phyloP scores from a whole-genome alignment of 441 rosid species.

The Croton laevigatus region DNA sequence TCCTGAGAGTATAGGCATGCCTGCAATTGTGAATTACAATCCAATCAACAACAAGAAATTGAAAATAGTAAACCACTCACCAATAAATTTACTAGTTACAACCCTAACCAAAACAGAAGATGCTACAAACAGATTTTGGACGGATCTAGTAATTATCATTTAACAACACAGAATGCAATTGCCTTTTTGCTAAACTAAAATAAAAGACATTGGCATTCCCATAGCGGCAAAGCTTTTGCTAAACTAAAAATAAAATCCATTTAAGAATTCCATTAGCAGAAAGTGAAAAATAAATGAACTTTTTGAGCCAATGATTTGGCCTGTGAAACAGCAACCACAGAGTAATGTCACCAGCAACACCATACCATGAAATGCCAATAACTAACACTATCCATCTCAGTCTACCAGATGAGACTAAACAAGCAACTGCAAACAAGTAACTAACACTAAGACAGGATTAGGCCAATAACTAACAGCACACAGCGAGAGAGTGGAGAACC shows the following conservation, averaged over 20 bases:
- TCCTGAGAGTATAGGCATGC: conserved; percentile 68
- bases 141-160: neutral
- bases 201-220: neutral
- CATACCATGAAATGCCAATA: neutral
- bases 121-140: neutral
- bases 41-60: neutral
- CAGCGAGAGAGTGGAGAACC: neutral
- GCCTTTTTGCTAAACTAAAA: neutral
- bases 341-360: neutral
- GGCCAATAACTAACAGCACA: too few species aligned
- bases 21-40: conserved; percentile 38
- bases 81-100: neutral
- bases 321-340: neutral
- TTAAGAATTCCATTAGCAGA: neutral
- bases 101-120: neutral
- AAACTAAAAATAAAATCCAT: neutral
- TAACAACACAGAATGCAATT: neutral
- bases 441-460: too few species aligned
- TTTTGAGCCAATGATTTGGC: neutral
- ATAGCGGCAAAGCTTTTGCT: neutral
- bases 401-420: too few species aligned
- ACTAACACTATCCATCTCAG: too few species aligned
- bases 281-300: neutral
- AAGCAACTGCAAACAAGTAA: too few species aligned
- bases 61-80: neutral